phyloP scores from a whole-genome alignment of 495 filamentous ascomycete genomes.

The Aspergillus bertholletiae region DNA sequence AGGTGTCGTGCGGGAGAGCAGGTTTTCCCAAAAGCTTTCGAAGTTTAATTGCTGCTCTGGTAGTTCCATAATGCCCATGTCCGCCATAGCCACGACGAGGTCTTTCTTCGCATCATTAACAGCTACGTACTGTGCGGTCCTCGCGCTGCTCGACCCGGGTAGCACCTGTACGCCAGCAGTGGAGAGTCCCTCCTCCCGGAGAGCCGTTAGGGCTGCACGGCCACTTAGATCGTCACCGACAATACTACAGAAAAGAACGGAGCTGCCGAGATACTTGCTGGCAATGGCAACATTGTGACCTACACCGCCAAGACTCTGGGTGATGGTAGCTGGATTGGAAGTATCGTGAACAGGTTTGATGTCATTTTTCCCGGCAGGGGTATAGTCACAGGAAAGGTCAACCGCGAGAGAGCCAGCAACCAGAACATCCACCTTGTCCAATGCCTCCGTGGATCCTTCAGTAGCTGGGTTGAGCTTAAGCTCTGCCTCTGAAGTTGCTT shows the following conservation, averaged over 20 bases:
- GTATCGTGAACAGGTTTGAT: conserved; percentile 62
- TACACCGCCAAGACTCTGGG: conserved; percentile 85
- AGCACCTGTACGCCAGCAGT: conserved; percentile 58
- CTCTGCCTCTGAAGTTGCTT: conserved; percentile 21
- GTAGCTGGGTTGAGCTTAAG: conserved; percentile 3
- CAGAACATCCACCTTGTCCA: conserved; percentile 57
- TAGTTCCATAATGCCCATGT: conserved; percentile 81
- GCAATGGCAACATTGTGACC: conserved; percentile 89
- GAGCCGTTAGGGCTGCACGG: conserved; percentile 57
- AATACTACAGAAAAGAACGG: conserved; percentile 67
- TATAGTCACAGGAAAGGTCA: conserved; percentile 80
- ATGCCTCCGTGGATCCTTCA: conserved; percentile 6
- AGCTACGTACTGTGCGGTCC: conserved; percentile 88
- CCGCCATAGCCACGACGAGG: conserved; percentile 84
- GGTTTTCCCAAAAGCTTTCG: conserved; percentile 55
- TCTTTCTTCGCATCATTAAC: conserved; percentile 81
- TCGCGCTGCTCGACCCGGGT: conserved; percentile 41
- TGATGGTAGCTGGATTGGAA: conserved; percentile 80
- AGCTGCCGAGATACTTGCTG: conserved; percentile 57
- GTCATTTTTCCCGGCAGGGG: conserved; percentile 34
- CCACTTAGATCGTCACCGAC: conserved; percentile 78
- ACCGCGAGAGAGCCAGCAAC: conserved; percentile 88
- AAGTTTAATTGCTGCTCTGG: conserved; percentile 37
- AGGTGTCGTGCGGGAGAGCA: conserved; percentile 53
- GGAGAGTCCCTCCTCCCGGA: conserved; percentile 61